These are phyloP conservation scores for Lactarius deliciosus DNA, from an alignment of 768 basidiomycete species.

Conservation along the genomic window DNA sequence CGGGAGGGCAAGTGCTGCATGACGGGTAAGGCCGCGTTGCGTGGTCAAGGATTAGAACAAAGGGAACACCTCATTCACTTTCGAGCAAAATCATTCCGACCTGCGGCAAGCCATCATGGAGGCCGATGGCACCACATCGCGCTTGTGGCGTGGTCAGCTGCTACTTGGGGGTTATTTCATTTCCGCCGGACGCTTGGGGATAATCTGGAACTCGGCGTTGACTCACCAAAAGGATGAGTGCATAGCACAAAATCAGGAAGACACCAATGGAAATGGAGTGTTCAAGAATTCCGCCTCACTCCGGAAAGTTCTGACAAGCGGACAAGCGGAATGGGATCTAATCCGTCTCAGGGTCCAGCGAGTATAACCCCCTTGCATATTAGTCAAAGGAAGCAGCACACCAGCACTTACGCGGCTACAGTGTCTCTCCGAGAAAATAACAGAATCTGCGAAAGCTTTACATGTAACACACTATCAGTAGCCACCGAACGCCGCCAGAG, in stretches of 20 bases:
- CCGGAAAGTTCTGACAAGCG: conserved; percentile 7
- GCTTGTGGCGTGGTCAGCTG: conserved; percentile 28
- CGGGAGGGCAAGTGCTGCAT: neutral
- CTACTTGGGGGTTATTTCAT: conserved; percentile 15
- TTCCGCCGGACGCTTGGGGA: conserved; percentile 16
- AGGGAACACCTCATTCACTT: neutral
- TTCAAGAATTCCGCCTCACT: conserved; percentile 6
- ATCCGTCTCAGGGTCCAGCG: conserved; percentile 4
- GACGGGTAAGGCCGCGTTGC: neutral
- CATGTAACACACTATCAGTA: conserved; percentile 16
- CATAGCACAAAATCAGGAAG: conserved; percentile 9
- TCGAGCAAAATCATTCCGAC: conserved; percentile 2
- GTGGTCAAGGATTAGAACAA: conserved; percentile 9
- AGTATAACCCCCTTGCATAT: conserved; percentile 3
- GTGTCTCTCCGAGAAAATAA: neutral
- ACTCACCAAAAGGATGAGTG: conserved; percentile 11
- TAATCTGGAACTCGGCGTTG: conserved; percentile 12
- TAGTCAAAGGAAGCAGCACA: conserved; percentile 21
- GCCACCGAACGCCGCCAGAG: conserved; percentile 17
- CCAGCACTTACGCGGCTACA: conserved; percentile 6
- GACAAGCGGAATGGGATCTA: neutral
- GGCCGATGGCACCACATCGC: conserved; percentile 20
- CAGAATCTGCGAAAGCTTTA: conserved; percentile 6
- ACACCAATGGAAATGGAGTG: conserved; percentile 12
- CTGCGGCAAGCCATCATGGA: conserved; percentile 9